Evolutionary conservation across 208 protist species (phyloP).

Genomic region (Blastocrithidia nonstop): DNA sequence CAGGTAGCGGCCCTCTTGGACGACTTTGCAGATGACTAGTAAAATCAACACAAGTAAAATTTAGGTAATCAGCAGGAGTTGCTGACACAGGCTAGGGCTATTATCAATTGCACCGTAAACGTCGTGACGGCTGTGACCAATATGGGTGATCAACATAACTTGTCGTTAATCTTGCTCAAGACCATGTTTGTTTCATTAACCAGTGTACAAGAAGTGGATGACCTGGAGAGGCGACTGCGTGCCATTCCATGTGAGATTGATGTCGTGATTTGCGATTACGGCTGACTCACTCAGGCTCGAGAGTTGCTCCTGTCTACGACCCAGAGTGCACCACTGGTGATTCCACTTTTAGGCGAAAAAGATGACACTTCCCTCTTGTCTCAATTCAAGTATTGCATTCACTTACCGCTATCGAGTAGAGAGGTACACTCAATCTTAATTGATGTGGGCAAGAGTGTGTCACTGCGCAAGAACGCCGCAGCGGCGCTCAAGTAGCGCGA

Average conservation of each 20-base stretch:
- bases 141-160: conserved; percentile 80
- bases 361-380: conserved; percentile 19
- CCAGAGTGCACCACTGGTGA: conserved; percentile 56
- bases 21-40: conserved; percentile 27
- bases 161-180: conserved; percentile 76
- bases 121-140: conserved; percentile 72
- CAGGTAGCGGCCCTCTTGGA: conserved; percentile 65
- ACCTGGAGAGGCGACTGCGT: conserved; percentile 60
- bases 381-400: conserved; percentile 48
- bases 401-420: conserved; percentile 46
- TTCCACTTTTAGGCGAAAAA: conserved; percentile 47
- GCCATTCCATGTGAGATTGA: conserved; percentile 62
- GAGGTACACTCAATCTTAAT: conserved; percentile 63
- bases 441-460: conserved; percentile 63
- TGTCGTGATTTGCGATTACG: conserved; percentile 74
- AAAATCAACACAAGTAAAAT: conserved; percentile 8
- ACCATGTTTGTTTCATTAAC: conserved; percentile 83
- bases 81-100: conserved; percentile 54
- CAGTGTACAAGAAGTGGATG: conserved; percentile 45
- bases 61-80: conserved; percentile 10
- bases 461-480: conserved; percentile 70
- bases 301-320: conserved; percentile 44
- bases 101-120: conserved; percentile 81
- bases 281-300: conserved; percentile 55
- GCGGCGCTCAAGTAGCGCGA: conserved; percentile 65